Evolutionary conservation across 2,329 filamentous ascomycete genomes (phyloP), one percentile per base, ranked within the genome.

Genomic region (Fusarium poae): DNA sequence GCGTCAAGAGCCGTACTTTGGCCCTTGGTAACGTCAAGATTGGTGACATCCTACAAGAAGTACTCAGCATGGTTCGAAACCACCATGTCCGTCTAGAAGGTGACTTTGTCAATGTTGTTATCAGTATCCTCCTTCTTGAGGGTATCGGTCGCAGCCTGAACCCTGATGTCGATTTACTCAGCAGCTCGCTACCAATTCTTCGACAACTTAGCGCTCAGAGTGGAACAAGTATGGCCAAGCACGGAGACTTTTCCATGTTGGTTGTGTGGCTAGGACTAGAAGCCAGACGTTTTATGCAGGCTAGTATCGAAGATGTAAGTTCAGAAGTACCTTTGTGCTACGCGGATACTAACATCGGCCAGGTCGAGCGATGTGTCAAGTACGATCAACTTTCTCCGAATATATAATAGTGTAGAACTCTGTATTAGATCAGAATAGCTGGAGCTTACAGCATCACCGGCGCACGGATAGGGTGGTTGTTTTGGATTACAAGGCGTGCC

Each of bases 71-170:
- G 94, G 96, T 99, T 30, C 89, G 96, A 57, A 83, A 85, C 12
- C 96, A 99, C 77, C 96, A 99, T 76, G 96, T 99, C 6, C 87
- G 96, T 11, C 86, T 99, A 51, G 96, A 99, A 79, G 96, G 96
- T 11, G 96, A 99, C 78, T 99, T 98, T 77, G 94, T 99, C 77
- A 99, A 99, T 76, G 96, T 99, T 6, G 95, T 99, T 30, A 91
- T 99, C 61, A 97, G 93, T 62, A 97, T 98, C 54, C 82, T 99
- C 34, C 85, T 99, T 3, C 85, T 99, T 2, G 96, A 99, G 78
- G 96, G 96, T 9, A 99, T 98, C 74, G 96, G 96, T 0, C 87
- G 96, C 65, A 93, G 86, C 62, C 81, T 99, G 18, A 91, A 98
- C 77, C 95, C 96, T 0, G 85, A 95, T 54, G 83, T 97, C 46